phyloP scores from a whole-genome alignment of 345 rosid genomes.

The Aquilaria sinensis region DNA sequence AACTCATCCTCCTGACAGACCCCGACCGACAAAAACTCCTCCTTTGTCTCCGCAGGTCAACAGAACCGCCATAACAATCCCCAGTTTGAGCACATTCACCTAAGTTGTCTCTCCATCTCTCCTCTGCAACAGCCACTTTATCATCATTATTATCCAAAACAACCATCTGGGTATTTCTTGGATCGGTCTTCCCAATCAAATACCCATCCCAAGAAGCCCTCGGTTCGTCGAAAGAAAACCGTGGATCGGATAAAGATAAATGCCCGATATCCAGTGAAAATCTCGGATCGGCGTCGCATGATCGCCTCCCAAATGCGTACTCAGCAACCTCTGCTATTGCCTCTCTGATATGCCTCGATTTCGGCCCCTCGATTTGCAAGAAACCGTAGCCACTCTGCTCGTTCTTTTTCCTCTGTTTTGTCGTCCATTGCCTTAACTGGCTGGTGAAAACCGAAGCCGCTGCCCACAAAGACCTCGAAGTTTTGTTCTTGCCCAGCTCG shows the following conservation, averaged over 20 bases:
- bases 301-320: conserved; percentile 45
- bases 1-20: conserved; percentile 43
- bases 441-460: conserved; percentile 45
- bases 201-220: conserved; percentile 83
- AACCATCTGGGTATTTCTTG: conserved; percentile 39
- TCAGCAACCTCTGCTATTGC: conserved; percentile 38
- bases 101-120: conserved; percentile 31
- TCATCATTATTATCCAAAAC: conserved; percentile 29
- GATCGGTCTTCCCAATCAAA: conserved; percentile 47
- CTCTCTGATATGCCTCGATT: conserved; percentile 21
- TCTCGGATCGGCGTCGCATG: conserved; percentile 46
- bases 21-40: conserved; percentile 64
- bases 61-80: conserved; percentile 60
- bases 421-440: conserved; percentile 47
- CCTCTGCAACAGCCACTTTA: conserved; percentile 32
- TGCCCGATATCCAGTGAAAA: conserved; percentile 30
- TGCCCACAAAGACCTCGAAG: conserved; percentile 32
- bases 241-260: conserved; percentile 12
- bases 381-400: conserved; percentile 5
- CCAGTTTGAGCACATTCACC: conserved; percentile 84
- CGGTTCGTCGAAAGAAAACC: conserved; percentile 62
- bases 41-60: conserved; percentile 41
- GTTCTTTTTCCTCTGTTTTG: conserved; percentile 26
- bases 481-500: conserved; percentile 37
- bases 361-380: conserved; percentile 5